Percentiles rank a stretch among this genome's conserved stretches.
Conservation (phyloP, 1,284 basidiomycete species). For the Irpex rosettiformis region DNA sequence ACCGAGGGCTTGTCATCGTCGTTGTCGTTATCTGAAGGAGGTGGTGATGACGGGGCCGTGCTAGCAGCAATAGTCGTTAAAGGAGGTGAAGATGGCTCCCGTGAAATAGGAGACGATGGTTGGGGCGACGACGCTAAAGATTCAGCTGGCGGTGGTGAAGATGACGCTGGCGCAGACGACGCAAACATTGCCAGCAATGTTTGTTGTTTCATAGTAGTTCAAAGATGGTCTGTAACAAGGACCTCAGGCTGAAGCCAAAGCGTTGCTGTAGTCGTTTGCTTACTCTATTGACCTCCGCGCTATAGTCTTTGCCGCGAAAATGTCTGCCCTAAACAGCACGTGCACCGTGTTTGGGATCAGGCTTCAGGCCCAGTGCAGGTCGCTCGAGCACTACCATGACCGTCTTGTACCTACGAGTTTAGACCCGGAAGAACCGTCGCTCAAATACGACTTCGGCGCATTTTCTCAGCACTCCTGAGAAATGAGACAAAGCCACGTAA, state of each 20-base stretch:
- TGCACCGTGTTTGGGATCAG: neutral
- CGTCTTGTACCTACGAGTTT: no score
- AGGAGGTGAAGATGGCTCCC: neutral
- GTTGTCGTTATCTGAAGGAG: neutral
- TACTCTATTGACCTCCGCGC: no score
- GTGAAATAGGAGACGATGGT: neutral
- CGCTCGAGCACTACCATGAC: no score
- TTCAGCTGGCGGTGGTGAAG: neutral
- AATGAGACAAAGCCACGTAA: no score
- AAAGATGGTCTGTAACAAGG: no score
- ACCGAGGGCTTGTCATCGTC: slow-evolving; percentile 16
- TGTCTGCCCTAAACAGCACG: neutral
- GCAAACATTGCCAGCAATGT: neutral
- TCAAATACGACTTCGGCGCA: no score
- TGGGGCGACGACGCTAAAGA: slow-evolving; percentile 1
- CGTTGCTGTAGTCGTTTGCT: no score
- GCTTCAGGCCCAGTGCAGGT: no score
- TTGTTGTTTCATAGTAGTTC: slow-evolving; percentile 1
- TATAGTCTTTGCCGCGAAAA: neutral
- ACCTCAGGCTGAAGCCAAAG: no score
- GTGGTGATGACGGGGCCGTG: neutral
- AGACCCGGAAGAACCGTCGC: no score
- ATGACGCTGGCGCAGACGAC: neutral
- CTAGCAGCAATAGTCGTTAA: neutral
- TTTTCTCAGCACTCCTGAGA: no score